These are phyloP conservation scores for Rutstroemia sp. DNA, from an alignment of 2,329 filamentous ascomycete species.

Conservation along the genomic window DNA sequence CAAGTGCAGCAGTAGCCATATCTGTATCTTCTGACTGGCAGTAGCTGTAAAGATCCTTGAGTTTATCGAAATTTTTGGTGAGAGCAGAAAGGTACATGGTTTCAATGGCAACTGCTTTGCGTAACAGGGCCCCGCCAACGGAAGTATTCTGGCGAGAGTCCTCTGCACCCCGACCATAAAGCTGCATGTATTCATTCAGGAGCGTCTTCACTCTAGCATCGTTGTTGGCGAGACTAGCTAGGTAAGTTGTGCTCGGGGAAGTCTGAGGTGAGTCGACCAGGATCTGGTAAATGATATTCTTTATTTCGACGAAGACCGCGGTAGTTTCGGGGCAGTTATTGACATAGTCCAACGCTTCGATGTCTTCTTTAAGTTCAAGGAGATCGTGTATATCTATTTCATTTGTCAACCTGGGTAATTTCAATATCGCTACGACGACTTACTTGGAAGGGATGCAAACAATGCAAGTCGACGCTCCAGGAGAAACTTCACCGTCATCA, in stretches of 20 bases:
- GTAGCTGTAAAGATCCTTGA: conserved; percentile 1
- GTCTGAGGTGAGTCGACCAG: neutral
- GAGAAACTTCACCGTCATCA: conserved; percentile 49
- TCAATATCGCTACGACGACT: conserved; percentile 17
- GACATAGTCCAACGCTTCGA: neutral
- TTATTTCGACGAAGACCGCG: conserved; percentile 30
- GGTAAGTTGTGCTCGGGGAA: neutral
- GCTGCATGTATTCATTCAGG: neutral
- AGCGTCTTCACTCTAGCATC: neutral
- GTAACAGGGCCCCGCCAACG: conserved; percentile 1
- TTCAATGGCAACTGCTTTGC: conserved; percentile 8
- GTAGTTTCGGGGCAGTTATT: conserved; percentile 13
- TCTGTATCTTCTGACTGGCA: conserved; percentile 6
- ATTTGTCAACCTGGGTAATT: conserved; percentile 12
- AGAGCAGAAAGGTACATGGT: conserved; percentile 12
- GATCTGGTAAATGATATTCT: conserved; percentile 22
- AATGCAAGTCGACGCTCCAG: conserved; percentile 46
- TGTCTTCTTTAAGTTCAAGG: neutral
- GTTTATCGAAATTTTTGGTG: neutral
- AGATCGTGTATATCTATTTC: neutral
- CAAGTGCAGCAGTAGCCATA: conserved; percentile 6
- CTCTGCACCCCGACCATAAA: too few species aligned
- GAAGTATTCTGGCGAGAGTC: neutral
- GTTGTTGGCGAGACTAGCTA: neutral
- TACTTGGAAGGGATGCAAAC: conserved; percentile 37